Base-by-base conservation (phyloP, 805 yeast genomes). In the Saturnispora kantuleensis region DNA sequence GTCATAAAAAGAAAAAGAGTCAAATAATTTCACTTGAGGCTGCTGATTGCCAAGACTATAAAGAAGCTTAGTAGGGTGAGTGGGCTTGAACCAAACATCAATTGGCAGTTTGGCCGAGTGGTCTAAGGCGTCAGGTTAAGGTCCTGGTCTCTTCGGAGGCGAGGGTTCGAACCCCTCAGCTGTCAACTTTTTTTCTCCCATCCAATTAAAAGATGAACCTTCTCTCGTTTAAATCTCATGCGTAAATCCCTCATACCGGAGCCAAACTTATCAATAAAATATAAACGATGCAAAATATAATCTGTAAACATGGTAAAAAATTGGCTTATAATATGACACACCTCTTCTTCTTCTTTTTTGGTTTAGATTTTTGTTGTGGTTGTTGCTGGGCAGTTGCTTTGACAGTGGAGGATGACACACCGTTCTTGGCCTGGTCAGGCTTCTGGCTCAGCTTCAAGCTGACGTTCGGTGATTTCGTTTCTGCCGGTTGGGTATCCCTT, bases 161-260 rank as follows among this genome's bases (percentile, higher is more conserved):
- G 52, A 50, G 52, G 50, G 52, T 51, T 51, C 54, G 54, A 51
- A 51, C 54, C 54, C 50, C 54, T 52, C 52, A 38, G 49, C 52
- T 52, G 50, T 51, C 54, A 51, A 38, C 38, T 21, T 39, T 47
- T 42, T 40, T n/a, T n/a, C n/a, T n/a, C n/a, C n/a, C n/a, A 3
- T 37, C 11, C 15, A 10, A 28, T 37, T 18, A 31, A 31, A 31
- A 31, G 34, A 31, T 21, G 26, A 21, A 6, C 26, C 8, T 21
- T 6, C 3, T 21, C 8, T 5, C 5, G 2, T 21, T 6, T 21
- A 21, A 21, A 21, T 21, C 26, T 21, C 26, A 2, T 21, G 26
- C 26, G 26, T 6, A 21, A 6, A 21, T 21, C 2, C 26, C 8
- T 21, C 26, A 31, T 31, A n/a, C 15, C 7, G 6, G 15, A 5